Conservation (phyloP, 2,329 filamentous ascomycete species). For the Aureobasidium sp. region DNA sequence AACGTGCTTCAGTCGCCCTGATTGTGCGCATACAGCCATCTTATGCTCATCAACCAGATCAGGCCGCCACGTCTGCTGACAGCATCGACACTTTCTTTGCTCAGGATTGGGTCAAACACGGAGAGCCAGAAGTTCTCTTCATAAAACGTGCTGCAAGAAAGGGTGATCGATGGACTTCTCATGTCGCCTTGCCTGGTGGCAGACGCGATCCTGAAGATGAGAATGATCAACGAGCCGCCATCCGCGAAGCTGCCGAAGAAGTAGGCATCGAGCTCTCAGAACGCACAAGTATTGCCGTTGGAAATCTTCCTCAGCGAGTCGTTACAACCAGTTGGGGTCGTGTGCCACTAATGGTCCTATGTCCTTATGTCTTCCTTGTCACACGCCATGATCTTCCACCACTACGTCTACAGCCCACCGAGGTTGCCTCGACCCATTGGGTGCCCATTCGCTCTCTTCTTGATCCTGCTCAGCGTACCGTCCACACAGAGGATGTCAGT, state of each 20-base stretch:
- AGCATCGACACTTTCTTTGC: conserved; percentile 52
- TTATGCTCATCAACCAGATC: conserved; percentile 46
- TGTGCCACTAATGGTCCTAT: conserved; percentile 62
- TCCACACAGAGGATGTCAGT: conserved; percentile 57
- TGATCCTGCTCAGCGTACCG: conserved; percentile 53
- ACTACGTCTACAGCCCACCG: conserved; percentile 58
- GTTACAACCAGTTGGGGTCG: conserved; percentile 62
- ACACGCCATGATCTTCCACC: conserved; percentile 50
- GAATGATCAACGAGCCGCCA: conserved; percentile 55
- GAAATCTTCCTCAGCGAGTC: conserved; percentile 59
- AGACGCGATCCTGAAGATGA: conserved; percentile 59
- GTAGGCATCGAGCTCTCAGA: conserved; percentile 53
- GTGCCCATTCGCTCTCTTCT: conserved; percentile 57
- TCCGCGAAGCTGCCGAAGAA: conserved; percentile 60
- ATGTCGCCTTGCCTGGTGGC: conserved; percentile 62
- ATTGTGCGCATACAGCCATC: conserved; percentile 57
- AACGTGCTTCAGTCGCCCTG: conserved; percentile 59
- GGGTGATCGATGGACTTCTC: conserved; percentile 63
- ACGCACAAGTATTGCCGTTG: conserved; percentile 38
- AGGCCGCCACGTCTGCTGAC: conserved; percentile 20
- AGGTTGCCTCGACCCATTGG: conserved; percentile 64
- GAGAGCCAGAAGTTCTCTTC: conserved; percentile 62
- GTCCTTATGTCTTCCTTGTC: conserved; percentile 60
- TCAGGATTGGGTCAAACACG: conserved; percentile 58
- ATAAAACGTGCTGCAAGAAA: conserved; percentile 61